phyloP scores from a whole-genome alignment of 2,329 filamentous ascomycete species.

The Sordariomycetes sp. region DNA sequence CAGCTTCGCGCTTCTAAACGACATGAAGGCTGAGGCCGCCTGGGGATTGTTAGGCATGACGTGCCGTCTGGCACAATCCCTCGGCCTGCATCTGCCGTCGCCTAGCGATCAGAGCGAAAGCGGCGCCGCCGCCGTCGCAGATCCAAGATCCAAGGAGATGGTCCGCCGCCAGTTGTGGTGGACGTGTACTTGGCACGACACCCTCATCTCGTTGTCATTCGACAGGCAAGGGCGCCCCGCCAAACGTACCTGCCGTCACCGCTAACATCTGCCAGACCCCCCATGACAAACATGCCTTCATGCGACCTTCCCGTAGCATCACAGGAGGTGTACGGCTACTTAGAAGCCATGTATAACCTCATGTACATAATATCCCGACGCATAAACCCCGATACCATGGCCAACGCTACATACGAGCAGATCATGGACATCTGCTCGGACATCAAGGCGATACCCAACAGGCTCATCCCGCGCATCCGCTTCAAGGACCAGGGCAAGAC shows the following conservation, averaged over 20 bases:
- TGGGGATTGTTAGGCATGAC: slow-evolving; percentile 53
- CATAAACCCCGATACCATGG: slow-evolving; percentile 39
- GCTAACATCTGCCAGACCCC: slow-evolving; percentile 13
- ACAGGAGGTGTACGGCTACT: slow-evolving; percentile 41
- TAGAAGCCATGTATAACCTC: slow-evolving; percentile 53
- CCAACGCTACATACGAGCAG: slow-evolving; percentile 33
- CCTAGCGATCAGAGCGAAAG: slow-evolving; percentile 30
- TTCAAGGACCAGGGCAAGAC: slow-evolving; percentile 51
- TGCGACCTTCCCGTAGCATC: slow-evolving; percentile 35
- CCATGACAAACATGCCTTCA: slow-evolving; percentile 47
- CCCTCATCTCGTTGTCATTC: slow-evolving; percentile 51
- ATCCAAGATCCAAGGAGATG: slow-evolving; percentile 36
- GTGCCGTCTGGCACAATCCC: slow-evolving; percentile 50
- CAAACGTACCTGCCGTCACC: neutral
- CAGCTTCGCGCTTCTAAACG: slow-evolving; percentile 50
- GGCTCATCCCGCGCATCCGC: slow-evolving; percentile 36
- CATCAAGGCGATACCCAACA: slow-evolving; percentile 35
- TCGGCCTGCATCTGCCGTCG: slow-evolving; percentile 42
- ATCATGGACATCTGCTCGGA: slow-evolving; percentile 45
- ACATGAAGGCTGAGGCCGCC: slow-evolving; percentile 57
- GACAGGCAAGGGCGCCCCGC: slow-evolving; percentile 31
- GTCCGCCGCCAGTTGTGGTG: slow-evolving; percentile 46
- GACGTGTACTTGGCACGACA: slow-evolving; percentile 56
- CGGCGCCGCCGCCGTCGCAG: slow-evolving; percentile 16
- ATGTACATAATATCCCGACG: slow-evolving; percentile 46